These are phyloP conservation scores for Candida awuae DNA, from an alignment of 805 yeast species.

Conservation along the genomic window DNA sequence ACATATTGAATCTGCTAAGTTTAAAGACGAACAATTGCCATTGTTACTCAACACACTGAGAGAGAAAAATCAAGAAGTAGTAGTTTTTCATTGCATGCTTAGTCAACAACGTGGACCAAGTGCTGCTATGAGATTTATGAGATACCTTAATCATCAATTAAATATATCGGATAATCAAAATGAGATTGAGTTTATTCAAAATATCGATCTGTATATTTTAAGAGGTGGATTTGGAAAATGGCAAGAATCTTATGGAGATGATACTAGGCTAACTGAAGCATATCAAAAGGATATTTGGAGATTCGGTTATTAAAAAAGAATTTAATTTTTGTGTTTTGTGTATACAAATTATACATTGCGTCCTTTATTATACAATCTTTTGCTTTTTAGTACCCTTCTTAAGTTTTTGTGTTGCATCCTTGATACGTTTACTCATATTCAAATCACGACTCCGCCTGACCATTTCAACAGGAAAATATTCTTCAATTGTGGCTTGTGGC, in stretches of 20 bases:
- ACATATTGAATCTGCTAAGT: slow-evolving; percentile 46
- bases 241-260: slow-evolving; percentile 71
- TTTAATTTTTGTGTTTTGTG: no score
- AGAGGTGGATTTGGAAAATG: slow-evolving; percentile 81
- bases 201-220: slow-evolving; percentile 51
- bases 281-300: slow-evolving; percentile 39
- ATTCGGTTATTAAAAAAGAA: slow-evolving; percentile 17
- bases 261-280: slow-evolving; percentile 52
- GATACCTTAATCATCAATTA: slow-evolving; percentile 33
- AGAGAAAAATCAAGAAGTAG: slow-evolving; percentile 30
- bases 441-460: slow-evolving; percentile 39
- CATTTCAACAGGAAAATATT: slow-evolving; percentile 59
- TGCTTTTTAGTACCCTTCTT: slow-evolving; percentile 16
- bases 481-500: slow-evolving; percentile 56
- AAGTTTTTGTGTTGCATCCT: slow-evolving; percentile 47
- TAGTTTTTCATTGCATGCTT: slow-evolving; percentile 85
- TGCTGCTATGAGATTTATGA: slow-evolving; percentile 57
- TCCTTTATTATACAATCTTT: not conserved
- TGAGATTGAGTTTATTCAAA: slow-evolving; percentile 31
- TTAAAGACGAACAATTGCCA: slow-evolving; percentile 32
- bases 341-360: not conserved
- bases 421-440: slow-evolving; percentile 52
- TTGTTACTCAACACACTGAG: slow-evolving; percentile 30
- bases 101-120: slow-evolving; percentile 92
- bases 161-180: slow-evolving; percentile 15